These are phyloP conservation scores for Fomitopsis betulina DNA, from an alignment of 1,284 basidiomycete genomes.

Conservation along the genomic window DNA sequence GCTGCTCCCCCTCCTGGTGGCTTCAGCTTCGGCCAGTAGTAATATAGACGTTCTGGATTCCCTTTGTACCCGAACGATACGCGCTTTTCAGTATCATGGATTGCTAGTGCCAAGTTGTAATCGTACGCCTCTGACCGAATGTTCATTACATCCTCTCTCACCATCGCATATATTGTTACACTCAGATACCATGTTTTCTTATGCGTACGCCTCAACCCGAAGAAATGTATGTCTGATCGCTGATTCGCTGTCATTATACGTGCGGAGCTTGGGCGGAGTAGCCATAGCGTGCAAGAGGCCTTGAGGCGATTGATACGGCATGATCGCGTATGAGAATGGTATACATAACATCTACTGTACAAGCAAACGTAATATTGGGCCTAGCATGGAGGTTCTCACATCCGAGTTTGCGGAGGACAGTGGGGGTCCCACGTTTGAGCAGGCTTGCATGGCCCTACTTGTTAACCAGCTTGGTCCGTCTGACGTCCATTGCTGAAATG, in stretches of 20 bases:
- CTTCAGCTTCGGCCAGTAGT: conserved; percentile 77
- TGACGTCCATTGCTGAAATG: too few relatives aligned
- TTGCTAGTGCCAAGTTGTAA: conserved; percentile 2
- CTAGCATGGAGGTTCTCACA: too few relatives aligned
- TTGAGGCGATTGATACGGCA: too few relatives aligned
- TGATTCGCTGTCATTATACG: not conserved
- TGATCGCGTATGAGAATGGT: too few relatives aligned
- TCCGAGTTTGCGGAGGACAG: too few relatives aligned
- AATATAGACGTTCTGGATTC: conserved; percentile 4
- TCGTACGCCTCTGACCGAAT: conserved; percentile 1
- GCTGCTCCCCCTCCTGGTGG: conserved; percentile 90
- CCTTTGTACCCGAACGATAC: not conserved
- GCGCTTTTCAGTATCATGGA: not conserved
- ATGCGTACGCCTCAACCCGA: not conserved
- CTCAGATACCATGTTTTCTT: not conserved
- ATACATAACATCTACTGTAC: too few relatives aligned
- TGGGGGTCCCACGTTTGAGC: too few relatives aligned
- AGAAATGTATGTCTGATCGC: not conserved
- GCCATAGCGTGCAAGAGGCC: too few relatives aligned
- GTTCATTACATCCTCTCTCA: not conserved
- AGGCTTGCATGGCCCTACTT: too few relatives aligned
- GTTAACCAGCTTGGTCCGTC: too few relatives aligned
- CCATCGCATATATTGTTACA: not conserved
- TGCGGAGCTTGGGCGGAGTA: not conserved
- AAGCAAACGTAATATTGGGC: too few relatives aligned